Conservation (phyloP, 2,329 filamentous ascomycete species). For the Purpureocillium lavendulum region DNA sequence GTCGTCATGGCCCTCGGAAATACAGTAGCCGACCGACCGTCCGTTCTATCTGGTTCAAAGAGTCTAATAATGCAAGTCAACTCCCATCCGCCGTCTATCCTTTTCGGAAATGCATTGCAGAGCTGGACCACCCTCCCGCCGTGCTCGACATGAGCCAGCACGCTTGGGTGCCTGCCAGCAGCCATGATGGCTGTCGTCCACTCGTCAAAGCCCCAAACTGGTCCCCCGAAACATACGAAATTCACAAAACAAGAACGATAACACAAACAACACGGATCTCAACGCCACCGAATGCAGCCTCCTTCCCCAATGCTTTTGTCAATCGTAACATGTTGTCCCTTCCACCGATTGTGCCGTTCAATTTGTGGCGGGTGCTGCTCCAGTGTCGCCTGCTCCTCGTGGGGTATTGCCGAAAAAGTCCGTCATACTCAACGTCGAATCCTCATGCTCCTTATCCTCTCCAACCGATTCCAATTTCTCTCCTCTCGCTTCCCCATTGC, state of each 20-base stretch:
- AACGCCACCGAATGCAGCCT: constrained; percentile 31
- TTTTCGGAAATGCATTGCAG: constrained; percentile 25
- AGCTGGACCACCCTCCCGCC: constrained; percentile 14
- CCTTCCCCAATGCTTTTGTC: constrained; percentile 19
- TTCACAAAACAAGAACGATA: constrained; percentile 17
- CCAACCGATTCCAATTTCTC: constrained; percentile 61
- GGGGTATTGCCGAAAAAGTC: constrained; percentile 30
- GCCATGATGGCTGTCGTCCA: background rate
- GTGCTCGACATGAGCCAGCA: background rate
- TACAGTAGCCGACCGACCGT: constrained; percentile 17
- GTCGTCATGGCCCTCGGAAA: constrained; percentile 21
- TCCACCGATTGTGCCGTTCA: constrained; percentile 22
- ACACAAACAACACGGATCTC: constrained; percentile 15
- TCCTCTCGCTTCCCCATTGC: constrained; percentile 30
- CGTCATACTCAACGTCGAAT: constrained; percentile 64
- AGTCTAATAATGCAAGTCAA: constrained; percentile 30
- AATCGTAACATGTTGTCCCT: constrained; percentile 20
- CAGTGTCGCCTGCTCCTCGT: constrained; percentile 1
- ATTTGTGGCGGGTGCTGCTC: constrained; percentile 31
- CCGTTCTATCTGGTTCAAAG: constrained; percentile 29
- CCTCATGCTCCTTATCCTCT: constrained; percentile 55
- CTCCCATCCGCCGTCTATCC: constrained; percentile 27
- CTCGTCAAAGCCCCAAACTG: constrained; percentile 2
- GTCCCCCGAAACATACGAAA: constrained; percentile 3
- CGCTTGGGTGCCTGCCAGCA: constrained; percentile 1